Base-by-base conservation (phyloP, 2,329 filamentous ascomycete species). In the Talaromyces sp. region DNA sequence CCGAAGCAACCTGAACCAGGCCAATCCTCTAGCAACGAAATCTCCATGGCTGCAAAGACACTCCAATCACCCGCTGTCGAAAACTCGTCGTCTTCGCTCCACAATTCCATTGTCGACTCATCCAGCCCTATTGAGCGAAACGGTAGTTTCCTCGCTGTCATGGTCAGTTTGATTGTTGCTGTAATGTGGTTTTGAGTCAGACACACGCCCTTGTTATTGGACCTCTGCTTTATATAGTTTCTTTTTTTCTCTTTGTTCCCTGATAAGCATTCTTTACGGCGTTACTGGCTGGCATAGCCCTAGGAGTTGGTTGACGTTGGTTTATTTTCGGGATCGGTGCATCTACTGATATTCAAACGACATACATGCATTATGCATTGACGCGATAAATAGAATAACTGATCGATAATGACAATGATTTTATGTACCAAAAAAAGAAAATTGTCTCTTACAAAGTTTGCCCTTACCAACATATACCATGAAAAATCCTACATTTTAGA, bases 401-500 rank as follows among this genome's bases (percentile, higher is more conserved):
- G 49, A 28, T 53, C 28, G n/a, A 53, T 53, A 53, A 53, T 53
- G 27, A 53, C 25, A 28, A n/a, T 28, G 49, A 28, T 53, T 52
- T 30, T 53, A 53, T 32, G 3, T 53, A 53, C 28, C 25, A 13
- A 53, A 28, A 52, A 52, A 47, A 47, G 7, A 28, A 15, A 47
- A 47, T n/a, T 30, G 27, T 52, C 49, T 30, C 30, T 53, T 32
- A 27, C n/a, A 30, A 47, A 22, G 3, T 22, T 47, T 10, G 7
- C 22, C 19, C 10, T 47, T 19, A 8, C n/a, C 2, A 13, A 22
- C n/a, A 25, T 22, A 13, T 10, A 47, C 5, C 3, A 5, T 39
- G 17, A n/a, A 39, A 5, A n/a, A 51, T 51, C 15, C 65, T 56
- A 68, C 39, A 68, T 64, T 28, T 63, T 66, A 15, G 66, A 60